Conservation (phyloP, 2,329 filamentous ascomycete genomes). For the Coniochaeta sp. region DNA sequence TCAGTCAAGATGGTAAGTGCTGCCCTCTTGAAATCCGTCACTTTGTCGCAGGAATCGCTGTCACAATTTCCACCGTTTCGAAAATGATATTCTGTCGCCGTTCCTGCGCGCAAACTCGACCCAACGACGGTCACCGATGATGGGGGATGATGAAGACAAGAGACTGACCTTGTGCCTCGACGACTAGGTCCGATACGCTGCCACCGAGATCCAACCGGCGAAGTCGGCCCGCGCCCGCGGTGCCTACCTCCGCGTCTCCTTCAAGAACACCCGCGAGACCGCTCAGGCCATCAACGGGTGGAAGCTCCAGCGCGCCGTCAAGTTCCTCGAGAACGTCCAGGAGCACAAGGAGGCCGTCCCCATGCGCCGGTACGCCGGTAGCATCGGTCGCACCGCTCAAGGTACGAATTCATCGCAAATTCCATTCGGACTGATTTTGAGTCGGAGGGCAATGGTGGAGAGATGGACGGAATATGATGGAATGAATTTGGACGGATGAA, state of each 20-base stretch:
- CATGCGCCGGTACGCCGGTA: slow-evolving; percentile 95
- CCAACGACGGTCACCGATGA: slow-evolving; percentile 9
- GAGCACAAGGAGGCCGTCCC: slow-evolving; percentile 96
- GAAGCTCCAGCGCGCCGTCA: slow-evolving; percentile 91
- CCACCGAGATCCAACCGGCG: slow-evolving; percentile 74
- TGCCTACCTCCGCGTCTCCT: slow-evolving; percentile 97
- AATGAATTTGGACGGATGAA: not conserved
- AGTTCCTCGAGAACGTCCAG: slow-evolving; percentile 97
- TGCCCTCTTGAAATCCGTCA: not conserved
- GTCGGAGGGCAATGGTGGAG: not conserved
- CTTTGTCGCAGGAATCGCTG: not conserved
- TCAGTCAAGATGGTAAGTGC: slow-evolving; percentile 47
- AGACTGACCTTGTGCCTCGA: slow-evolving; percentile 3
- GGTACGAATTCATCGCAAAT: slow-evolving; percentile 56
- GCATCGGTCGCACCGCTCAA: slow-evolving; percentile 93
- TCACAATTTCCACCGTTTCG: not conserved
- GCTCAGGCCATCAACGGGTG: slow-evolving; percentile 99
- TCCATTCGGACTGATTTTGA: not conserved
- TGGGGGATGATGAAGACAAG: too few relatives aligned
- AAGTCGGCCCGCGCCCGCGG: slow-evolving; percentile 98
- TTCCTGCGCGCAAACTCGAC: not conserved
- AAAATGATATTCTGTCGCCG: not conserved
- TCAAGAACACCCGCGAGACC: slow-evolving; percentile 99
- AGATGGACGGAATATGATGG: too few relatives aligned
- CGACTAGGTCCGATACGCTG: slow-evolving; percentile 86